A percentile compares a stretch with the other conserved stretches of the same genome.
Evolutionary conservation across 2,329 filamentous ascomycete genomes (phyloP).

Genomic region (Pestalotiopsis sp.): DNA sequence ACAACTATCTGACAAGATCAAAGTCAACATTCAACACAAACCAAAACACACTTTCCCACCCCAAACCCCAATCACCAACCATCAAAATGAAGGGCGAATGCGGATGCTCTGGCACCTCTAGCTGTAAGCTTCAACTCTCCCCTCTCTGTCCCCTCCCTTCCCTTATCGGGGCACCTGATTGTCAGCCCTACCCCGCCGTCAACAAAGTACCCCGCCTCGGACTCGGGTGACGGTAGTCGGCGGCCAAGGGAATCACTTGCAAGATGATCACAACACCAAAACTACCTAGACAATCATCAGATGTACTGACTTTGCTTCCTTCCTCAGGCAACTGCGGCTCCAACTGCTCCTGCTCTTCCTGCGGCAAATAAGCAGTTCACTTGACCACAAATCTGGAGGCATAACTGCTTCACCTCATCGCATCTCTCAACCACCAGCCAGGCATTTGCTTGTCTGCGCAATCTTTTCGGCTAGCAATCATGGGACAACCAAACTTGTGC

Average conservation of each 20-base stretch:
- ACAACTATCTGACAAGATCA: not conserved
- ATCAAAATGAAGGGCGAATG: constrained; percentile 39
- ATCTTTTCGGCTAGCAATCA: not conserved
- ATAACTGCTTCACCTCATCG: constrained; percentile 5
- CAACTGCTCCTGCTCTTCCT: constrained; percentile 36
- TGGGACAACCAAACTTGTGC: not conserved
- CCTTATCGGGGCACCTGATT: not conserved
- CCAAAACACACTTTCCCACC: not conserved
- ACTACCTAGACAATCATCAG: not conserved
- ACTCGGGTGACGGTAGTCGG: not conserved
- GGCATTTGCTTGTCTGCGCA: not conserved
- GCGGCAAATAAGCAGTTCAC: constrained; percentile 34
- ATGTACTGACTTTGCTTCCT: not conserved
- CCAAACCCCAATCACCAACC: constrained; percentile 2
- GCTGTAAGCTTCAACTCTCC: constrained; percentile 30
- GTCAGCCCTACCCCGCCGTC: constrained; percentile 16
- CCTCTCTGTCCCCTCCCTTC: not conserved
- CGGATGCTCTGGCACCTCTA: constrained; percentile 37
- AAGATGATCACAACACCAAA: not conserved
- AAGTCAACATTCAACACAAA: not conserved
- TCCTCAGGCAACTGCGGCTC: constrained; percentile 27
- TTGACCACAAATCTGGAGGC: not conserved
- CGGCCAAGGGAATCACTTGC: no score
- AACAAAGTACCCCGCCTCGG: constrained; percentile 8
- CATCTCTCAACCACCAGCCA: not conserved